Conservation (phyloP, 179 eudicot genomes). For the Beta corolliflora region DNA sequence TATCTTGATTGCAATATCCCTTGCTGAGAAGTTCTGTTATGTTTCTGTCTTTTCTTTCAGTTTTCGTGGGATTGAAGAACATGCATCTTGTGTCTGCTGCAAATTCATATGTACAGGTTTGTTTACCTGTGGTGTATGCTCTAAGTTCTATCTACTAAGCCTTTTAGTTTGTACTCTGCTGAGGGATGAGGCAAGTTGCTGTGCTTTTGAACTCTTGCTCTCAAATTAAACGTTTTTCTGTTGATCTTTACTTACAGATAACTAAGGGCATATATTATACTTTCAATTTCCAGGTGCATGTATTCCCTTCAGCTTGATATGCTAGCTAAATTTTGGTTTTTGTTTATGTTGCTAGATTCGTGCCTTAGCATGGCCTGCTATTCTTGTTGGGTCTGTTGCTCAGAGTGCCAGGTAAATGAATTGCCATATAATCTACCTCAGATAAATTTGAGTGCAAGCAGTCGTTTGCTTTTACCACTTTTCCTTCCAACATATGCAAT, state of each 20-base stretch:
- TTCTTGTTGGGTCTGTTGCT: conserved; percentile 90
- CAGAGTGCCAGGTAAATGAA: conserved; percentile 61
- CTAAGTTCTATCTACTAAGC: not conserved
- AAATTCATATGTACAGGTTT: conserved; percentile 87
- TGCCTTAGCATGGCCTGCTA: conserved; percentile 97
- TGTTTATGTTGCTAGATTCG: conserved; percentile 59
- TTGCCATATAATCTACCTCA: not conserved
- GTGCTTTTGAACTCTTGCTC: not conserved
- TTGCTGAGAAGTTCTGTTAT: not conserved
- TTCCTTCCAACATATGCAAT: not conserved
- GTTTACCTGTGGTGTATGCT: conserved; percentile 4
- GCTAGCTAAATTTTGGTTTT: not conserved
- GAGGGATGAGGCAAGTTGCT: not conserved
- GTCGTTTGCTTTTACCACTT: conserved; percentile 10
- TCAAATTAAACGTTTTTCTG: not conserved
- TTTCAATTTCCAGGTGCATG: not conserved
- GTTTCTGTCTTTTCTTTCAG: conserved; percentile 40
- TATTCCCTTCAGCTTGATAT: conserved; percentile 2
- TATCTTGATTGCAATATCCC: not conserved
- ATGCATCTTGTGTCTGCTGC: conserved; percentile 79
- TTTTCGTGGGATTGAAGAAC: conserved; percentile 78
- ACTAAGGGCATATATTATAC: not conserved
- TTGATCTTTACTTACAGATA: not conserved
- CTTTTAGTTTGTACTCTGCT: not conserved
- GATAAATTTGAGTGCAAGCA: not conserved